These are phyloP conservation scores for Ochetophila trinervis DNA, from an alignment of 306 rosid genomes.

Conservation along the genomic window DNA sequence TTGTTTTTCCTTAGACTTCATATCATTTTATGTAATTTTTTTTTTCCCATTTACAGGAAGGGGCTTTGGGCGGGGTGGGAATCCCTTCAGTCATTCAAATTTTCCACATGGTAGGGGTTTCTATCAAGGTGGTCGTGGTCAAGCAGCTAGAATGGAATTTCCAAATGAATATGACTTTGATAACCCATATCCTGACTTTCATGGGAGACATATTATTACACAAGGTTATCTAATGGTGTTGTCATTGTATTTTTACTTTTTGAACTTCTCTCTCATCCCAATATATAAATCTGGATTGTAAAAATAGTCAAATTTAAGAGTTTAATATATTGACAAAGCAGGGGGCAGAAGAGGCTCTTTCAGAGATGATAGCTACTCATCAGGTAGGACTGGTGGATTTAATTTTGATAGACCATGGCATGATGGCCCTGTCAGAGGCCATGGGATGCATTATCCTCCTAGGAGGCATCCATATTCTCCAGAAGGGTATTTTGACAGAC, in stretches of 20 bases:
- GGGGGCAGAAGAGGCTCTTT: slow-evolving; percentile 47
- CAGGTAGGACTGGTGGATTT: slow-evolving; percentile 32
- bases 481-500: slow-evolving; percentile 43
- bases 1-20: slow-evolving; percentile 7
- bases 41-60: slow-evolving; percentile 44
- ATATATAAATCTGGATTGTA: too few species aligned
- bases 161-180: slow-evolving; percentile 27
- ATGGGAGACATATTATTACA: slow-evolving; percentile 50
- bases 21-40: slow-evolving; percentile 12
- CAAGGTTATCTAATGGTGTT: slow-evolving; percentile 37
- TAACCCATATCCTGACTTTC: slow-evolving; percentile 42
- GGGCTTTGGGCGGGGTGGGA: slow-evolving; percentile 54
- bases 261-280: neutral
- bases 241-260: slow-evolving; percentile 4
- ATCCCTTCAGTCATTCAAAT: slow-evolving; percentile 33
- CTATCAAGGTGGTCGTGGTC: slow-evolving; percentile 46
- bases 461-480: slow-evolving; percentile 57
- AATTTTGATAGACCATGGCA: slow-evolving; percentile 44
- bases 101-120: slow-evolving; percentile 44
- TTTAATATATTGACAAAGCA: slow-evolving; percentile 27
- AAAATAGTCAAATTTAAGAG: neutral
- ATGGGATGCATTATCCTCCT: slow-evolving; percentile 43
- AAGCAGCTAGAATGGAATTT: slow-evolving; percentile 46
- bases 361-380: slow-evolving; percentile 45
- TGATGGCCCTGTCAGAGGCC: slow-evolving; percentile 48